A percentile compares a stretch with the other conserved stretches of the same genome.
These are phyloP conservation scores for Colletotrichum liriopes DNA, from an alignment of 2,329 filamentous ascomycete species.

Conservation along the genomic window DNA sequence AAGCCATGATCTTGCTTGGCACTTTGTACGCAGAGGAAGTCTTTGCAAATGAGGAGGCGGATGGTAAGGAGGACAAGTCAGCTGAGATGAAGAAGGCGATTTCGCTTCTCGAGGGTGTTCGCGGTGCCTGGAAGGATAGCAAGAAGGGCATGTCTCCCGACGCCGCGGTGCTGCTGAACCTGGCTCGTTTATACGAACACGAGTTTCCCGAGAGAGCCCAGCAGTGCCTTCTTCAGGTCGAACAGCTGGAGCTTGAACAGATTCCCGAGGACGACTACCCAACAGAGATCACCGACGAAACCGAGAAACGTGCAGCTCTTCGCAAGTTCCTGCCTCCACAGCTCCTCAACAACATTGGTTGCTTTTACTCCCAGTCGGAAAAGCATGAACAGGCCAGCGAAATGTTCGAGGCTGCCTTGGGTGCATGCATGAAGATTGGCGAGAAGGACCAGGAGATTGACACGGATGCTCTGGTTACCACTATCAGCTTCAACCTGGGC, in stretches of 20 bases:
- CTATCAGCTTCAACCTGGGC: conserved; percentile 96
- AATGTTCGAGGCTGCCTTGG: conserved; percentile 92
- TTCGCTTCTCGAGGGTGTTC: conserved; percentile 85
- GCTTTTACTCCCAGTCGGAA: conserved; percentile 92
- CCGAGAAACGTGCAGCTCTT: conserved; percentile 72
- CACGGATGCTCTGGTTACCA: conserved; percentile 92
- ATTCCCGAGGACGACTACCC: conserved; percentile 80
- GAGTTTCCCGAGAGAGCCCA: conserved; percentile 92
- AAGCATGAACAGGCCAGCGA: conserved; percentile 85
- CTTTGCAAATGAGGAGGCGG: conserved; percentile 81
- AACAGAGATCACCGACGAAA: conserved; percentile 69
- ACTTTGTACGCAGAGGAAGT: conserved; percentile 96
- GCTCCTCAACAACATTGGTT: conserved; percentile 96
- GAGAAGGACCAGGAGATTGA: conserved; percentile 84
- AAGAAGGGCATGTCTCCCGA: conserved; percentile 88
- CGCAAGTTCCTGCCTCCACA: conserved; percentile 89
- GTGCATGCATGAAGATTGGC: conserved; percentile 86
- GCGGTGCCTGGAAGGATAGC: conserved; percentile 91
- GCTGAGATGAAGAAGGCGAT: conserved; percentile 90
- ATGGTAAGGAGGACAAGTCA: conserved; percentile 88
- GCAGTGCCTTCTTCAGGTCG: conserved; percentile 92
- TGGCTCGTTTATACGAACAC: conserved; percentile 90
- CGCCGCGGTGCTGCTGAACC: conserved; percentile 89
- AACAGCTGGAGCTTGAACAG: conserved; percentile 88
- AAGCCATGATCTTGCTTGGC: conserved; percentile 93